phyloP scores from a whole-genome alignment of 2,329 filamentous ascomycete genomes.

The Microcyclospora pomicola region DNA sequence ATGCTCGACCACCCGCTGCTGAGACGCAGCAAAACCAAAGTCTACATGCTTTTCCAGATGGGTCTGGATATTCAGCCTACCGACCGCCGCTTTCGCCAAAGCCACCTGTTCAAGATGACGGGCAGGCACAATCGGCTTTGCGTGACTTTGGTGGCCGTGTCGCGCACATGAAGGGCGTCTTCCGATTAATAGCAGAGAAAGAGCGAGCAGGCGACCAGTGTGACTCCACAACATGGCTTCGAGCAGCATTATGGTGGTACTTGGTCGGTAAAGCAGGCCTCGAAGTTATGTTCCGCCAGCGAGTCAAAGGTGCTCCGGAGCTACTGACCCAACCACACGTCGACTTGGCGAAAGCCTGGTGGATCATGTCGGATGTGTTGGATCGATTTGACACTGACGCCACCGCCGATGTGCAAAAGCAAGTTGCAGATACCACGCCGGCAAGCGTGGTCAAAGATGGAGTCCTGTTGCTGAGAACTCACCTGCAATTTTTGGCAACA shows the following conservation, averaged over 20 bases:
- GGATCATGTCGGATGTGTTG: slow-evolving; percentile 46
- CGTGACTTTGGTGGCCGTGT: slow-evolving; percentile 57
- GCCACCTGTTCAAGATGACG: slow-evolving; percentile 14
- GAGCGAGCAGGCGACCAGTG: slow-evolving; percentile 51
- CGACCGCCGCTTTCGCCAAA: slow-evolving; percentile 11
- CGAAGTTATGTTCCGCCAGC: slow-evolving; percentile 48
- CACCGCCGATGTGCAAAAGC: slow-evolving; percentile 5
- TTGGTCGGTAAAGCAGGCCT: slow-evolving; percentile 63
- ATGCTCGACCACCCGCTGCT: not conserved
- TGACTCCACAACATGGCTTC: slow-evolving; percentile 44
- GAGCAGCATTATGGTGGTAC: slow-evolving; percentile 81
- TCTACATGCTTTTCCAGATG: slow-evolving; percentile 2
- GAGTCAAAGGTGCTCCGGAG: slow-evolving; percentile 39
- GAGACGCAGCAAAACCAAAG: slow-evolving; percentile 1
- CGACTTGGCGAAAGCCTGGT: slow-evolving; percentile 73
- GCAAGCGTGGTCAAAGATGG: slow-evolving; percentile 4
- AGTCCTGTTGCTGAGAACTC: slow-evolving; percentile 7
- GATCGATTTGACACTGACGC: slow-evolving; percentile 5
- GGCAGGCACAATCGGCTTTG: slow-evolving; percentile 51
- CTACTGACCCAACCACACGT: slow-evolving; percentile 61
- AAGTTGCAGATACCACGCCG: slow-evolving; percentile 1
- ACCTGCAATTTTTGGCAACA: slow-evolving; percentile 56
- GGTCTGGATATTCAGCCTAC: slow-evolving; percentile 6
- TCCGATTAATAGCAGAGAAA: slow-evolving; percentile 63
- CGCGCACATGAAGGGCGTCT: slow-evolving; percentile 60